Conservation (phyloP, 306 rosid species). For the Medicago lupulina region DNA sequence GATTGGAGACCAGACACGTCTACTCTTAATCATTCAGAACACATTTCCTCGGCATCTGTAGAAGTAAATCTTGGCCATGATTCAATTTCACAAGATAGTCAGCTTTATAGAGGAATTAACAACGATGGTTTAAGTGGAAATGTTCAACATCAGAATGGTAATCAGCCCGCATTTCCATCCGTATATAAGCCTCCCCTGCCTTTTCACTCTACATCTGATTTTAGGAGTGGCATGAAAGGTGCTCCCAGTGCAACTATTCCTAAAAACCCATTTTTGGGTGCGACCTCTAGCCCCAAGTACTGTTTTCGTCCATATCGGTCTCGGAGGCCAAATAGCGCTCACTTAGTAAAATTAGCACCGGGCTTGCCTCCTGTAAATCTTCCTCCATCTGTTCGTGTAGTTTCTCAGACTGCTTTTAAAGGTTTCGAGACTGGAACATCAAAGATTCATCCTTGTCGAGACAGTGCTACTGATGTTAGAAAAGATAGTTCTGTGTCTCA, state of each 20-base stretch:
- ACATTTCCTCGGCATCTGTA: slow-evolving; percentile 43
- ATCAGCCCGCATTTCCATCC: slow-evolving; percentile 46
- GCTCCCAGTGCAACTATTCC: slow-evolving; percentile 45
- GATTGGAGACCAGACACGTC: slow-evolving; percentile 82
- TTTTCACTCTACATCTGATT: slow-evolving; percentile 49
- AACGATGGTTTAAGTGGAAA: slow-evolving; percentile 49
- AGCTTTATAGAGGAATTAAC: slow-evolving; percentile 41
- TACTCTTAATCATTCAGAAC: slow-evolving; percentile 46
- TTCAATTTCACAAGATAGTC: slow-evolving; percentile 45
- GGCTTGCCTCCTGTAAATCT: slow-evolving; percentile 94
- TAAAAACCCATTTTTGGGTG: slow-evolving; percentile 49
- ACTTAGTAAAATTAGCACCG: slow-evolving; percentile 84
- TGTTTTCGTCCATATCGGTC: slow-evolving; percentile 62
- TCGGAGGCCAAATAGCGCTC: slow-evolving; percentile 58
- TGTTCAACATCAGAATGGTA: slow-evolving; percentile 51
- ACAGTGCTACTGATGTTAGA: slow-evolving; percentile 47
- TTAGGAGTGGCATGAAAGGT: slow-evolving; percentile 49
- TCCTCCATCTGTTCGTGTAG: slow-evolving; percentile 87
- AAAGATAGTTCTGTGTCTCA: slow-evolving; percentile 50
- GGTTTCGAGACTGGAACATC: slow-evolving; percentile 60
- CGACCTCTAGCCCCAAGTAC: slow-evolving; percentile 51
- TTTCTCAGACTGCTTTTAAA: slow-evolving; percentile 77
- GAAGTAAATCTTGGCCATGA: slow-evolving; percentile 56
- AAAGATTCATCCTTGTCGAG: slow-evolving; percentile 54
- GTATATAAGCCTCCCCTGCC: slow-evolving; percentile 51